Base-by-base conservation (phyloP, 192 early-diverging fungal genomes). In the Spizellomyces sp. region DNA sequence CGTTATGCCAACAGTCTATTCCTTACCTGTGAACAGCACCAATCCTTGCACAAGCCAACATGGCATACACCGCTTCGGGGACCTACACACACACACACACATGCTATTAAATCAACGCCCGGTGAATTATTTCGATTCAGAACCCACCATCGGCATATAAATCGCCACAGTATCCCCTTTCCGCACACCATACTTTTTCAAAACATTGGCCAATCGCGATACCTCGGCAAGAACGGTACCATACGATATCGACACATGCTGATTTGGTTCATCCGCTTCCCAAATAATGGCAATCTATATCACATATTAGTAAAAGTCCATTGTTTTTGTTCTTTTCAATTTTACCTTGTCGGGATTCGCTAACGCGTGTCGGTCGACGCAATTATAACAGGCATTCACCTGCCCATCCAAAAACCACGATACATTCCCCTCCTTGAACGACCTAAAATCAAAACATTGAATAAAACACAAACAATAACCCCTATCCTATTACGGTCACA, bases 111-210 rank as follows among this genome's bases (percentile, higher is more conserved):
- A 4, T 54, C 17, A 54, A 54, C 12, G 50, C 2, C 17, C 50
- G 2, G 50, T 2, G 17, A 54, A 19, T 54, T 54, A 19, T n/a
- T 54, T 14, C 64, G 6, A 12, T n/a, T 9, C 41, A 48, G 15
- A n/a, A 48, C 64, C 9, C 43, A 67, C 68, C 68, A 69, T 69
- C 15, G 68, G 96, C 93, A 98, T 93, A 80, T 98, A 98, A 77
- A 98, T 96, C 50, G 91, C 92, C 43, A 98, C 95, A 8, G 88
- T 91, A 77, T 98, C 94, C 58, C 96, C 96, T 84, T 96, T 97
- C 58, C 86, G 82, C 58, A 97, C 83, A 19, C 94, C 93, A 52
- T 89, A 87, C 69, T 90, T 87, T 73, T 84, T 89, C 42, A 98
- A 80, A 3, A 92, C 90, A 72, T 95, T 95, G 66, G 95, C 94